A percentile compares a stretch with the other conserved stretches of the same genome.
phyloP scores from a whole-genome alignment of 2,329 filamentous ascomycete species.

The Phaeoacremonium minimum region DNA sequence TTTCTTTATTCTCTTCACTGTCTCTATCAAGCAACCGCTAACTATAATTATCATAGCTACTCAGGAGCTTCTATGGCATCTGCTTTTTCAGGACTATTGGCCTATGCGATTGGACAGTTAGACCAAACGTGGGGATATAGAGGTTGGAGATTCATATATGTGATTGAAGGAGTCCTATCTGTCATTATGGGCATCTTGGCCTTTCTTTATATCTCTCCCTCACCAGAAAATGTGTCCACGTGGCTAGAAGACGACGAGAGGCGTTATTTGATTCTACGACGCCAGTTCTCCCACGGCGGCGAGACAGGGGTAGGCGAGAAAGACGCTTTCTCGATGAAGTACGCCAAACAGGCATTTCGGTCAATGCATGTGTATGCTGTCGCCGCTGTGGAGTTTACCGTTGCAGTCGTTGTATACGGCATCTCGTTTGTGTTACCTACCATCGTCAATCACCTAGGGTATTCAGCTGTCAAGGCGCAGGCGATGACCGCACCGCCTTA shows the following conservation, averaged over 20 bases:
- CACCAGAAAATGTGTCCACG: constrained; percentile 7
- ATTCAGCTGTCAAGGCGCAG: constrained; percentile 1
- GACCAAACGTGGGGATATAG: constrained; percentile 4
- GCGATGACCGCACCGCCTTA: constrained; percentile 1
- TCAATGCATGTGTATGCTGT: constrained; percentile 1
- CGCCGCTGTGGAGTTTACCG: constrained; percentile 2
- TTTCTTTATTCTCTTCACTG: no score
- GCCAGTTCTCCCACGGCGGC: constrained; percentile 9
- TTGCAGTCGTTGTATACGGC: constrained; percentile 1
- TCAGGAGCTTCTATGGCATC: constrained; percentile 1
- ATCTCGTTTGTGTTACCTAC: constrained; percentile 1
- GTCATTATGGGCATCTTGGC: not conserved
- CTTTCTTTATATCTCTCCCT: constrained; percentile 4
- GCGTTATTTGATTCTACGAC: constrained; percentile 9
- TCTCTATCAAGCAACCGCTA: no score
- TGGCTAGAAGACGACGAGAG: constrained; percentile 12
- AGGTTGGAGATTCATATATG: constrained; percentile 5
- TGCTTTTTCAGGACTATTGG: constrained; percentile 2
- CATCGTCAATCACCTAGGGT: constrained; percentile 1
- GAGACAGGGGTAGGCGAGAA: constrained; percentile 11
- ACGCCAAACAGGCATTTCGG: constrained; percentile 3
- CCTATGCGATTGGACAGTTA: constrained; percentile 2
- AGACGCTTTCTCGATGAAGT: constrained; percentile 9
- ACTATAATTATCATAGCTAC: no score
- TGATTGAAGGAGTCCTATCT: constrained; percentile 1